Base-by-base conservation (phyloP, 192 early-diverging fungal species). In the Radiomyces spectabilis region DNA sequence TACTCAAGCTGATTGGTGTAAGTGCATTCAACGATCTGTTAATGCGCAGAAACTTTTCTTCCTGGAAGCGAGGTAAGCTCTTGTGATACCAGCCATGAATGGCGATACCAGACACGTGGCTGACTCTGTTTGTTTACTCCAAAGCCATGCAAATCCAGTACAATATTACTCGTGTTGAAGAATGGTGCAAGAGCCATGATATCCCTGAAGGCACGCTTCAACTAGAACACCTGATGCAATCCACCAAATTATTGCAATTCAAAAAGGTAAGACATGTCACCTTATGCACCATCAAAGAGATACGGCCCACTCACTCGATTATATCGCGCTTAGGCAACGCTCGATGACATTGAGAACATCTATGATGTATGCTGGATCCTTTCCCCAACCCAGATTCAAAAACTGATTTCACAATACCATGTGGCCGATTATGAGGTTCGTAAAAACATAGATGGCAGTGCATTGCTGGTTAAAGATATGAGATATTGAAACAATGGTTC, bases 281-380 rank as follows among this genome's bases (percentile, higher is more conserved):
- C n/a, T n/a, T n/a, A n/a, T n/a, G n/a, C n/a, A n/a, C n/a, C n/a
- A n/a, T n/a, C n/a, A n/a, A n/a, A n/a, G n/a, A n/a, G n/a, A n/a
- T n/a, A n/a, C n/a, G n/a, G n/a, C n/a, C n/a, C n/a, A n/a, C n/a
- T n/a, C n/a, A n/a, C n/a, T n/a, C n/a, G n/a, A n/a, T n/a, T n/a
- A n/a, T n/a, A n/a, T n/a, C n/a, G n/a, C n/a, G n/a, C n/a, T 26
- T 33, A 57, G 50, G 85, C 39, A 18, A 50, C 49, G n/a, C 35
- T 62, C 16, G 82, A 85, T 33, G 96, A 99, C 59, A 94, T 99
- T 55, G 89, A 96, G 55, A 94, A 90, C 38, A 96, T 99, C 61
- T 97, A 95, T 53, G 94, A 96, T 73, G 94, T 99, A 16, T 95
- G 93, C 73, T 94, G 91, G 78, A 76, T 95, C 63, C 77, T 99